Evolutionary conservation across 2,329 filamentous ascomycete genomes (phyloP), one percentile per base, ranked within the genome.

Genomic region (Epichloe typhina): DNA sequence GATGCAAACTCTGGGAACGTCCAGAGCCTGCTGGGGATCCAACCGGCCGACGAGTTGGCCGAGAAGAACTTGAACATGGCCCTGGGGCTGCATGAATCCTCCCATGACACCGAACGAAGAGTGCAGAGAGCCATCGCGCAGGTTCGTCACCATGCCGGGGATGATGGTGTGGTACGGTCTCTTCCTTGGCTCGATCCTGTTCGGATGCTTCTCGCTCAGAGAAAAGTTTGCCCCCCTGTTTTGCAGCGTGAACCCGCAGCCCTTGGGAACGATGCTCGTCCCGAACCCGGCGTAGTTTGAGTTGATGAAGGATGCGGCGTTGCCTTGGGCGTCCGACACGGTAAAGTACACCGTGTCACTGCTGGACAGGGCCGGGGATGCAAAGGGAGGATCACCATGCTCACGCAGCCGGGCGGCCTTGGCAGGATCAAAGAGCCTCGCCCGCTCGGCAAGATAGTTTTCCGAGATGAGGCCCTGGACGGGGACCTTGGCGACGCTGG

Each of bases 131-230:
- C 80, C 79, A 58, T 94, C 88, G 4, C 71, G 69, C 17, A 79
- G 64, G 58, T 93, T 88, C 0, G 93, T 97, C 17, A 91, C 81
- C 66, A 97, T 77, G 0, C 86, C 91, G 0, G 93, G 91, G 60
- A 98, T 98, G 65, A 98, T 97, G 50, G 93, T 98, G 67, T 97
- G 93, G 68, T 97, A 98, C 0, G 93, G 93, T 44, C 93, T 71
- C 72, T 97, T 97, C 36, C 82, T 73, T 0, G 89, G 87, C 7
- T 80, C 86, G 13, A 95, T 73, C 19, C 75, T 76, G 62, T 97
- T 97, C 1, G 90, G 88, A 62, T 95, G 90, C 1, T 71, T 70
- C 0, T 74, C 65, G 23, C 77, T 69, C 0, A 98, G 76, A 1
- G 76, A 80, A 69, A 98, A 97, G 65, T 91, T 93, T 39, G 84